Conservation (phyloP, 2,329 filamentous ascomycete genomes). For the Fusarium verrucosum region DNA sequence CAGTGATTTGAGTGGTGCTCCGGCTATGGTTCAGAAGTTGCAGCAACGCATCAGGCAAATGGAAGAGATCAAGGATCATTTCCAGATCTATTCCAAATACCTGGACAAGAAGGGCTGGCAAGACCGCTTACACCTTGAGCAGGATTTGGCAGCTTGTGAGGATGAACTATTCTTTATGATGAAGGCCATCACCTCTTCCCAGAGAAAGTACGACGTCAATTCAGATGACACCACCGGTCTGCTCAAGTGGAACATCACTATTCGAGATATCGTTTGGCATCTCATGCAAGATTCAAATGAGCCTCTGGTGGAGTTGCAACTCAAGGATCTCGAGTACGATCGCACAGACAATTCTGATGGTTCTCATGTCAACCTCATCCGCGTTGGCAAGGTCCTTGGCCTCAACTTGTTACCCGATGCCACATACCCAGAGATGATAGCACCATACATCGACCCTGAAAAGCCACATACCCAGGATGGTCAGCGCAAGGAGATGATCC, state of each 20-base stretch:
- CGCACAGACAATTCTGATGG: conserved; percentile 97
- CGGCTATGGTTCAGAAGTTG: conserved; percentile 88
- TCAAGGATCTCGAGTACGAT: conserved; percentile 91
- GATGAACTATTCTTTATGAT: conserved; percentile 99
- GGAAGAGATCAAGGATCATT: conserved; percentile 95
- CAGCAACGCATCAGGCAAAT: conserved; percentile 94
- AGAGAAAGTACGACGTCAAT: conserved; percentile 79
- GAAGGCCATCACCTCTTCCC: conserved; percentile 98
- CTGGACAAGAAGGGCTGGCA: conserved; percentile 92
- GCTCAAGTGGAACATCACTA: conserved; percentile 92
- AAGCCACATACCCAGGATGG: conserved; percentile 53
- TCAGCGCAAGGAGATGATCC: conserved; percentile 81
- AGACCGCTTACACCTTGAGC: conserved; percentile 87
- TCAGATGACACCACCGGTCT: conserved; percentile 77
- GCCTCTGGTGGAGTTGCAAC: conserved; percentile 90
- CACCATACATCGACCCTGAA: conserved; percentile 81
- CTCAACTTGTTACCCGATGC: conserved; percentile 90
- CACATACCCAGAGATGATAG: conserved; percentile 95
- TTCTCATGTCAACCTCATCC: conserved; percentile 91
- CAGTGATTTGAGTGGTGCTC: conserved; percentile 92
- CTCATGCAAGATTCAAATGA: conserved; percentile 87
- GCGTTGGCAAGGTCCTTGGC: conserved; percentile 87
- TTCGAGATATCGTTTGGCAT: conserved; percentile 96
- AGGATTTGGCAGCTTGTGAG: conserved; percentile 87
- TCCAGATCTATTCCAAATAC: conserved; percentile 89